Conservation (phyloP, 148 eudicot genomes). For the Cornus suecica region DNA sequence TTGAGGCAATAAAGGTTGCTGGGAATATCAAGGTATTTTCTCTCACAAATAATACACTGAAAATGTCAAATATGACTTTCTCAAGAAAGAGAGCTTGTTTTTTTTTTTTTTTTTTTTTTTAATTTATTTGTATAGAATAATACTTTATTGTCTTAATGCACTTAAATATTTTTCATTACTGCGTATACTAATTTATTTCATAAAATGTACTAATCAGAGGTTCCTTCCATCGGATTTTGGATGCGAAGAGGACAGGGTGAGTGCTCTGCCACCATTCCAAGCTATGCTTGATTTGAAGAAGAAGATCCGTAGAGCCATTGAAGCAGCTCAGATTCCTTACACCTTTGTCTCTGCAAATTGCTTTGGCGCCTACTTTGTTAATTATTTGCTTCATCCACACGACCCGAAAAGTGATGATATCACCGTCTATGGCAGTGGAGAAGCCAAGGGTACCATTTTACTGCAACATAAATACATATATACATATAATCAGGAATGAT, state of each 20-base stretch:
- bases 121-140: too few species aligned
- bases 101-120: too few species aligned
- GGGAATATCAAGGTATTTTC: conserved; percentile 21
- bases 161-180: too few species aligned
- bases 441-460: conserved; percentile 13
- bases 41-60: too few species aligned
- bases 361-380: conserved; percentile 23
- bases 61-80: too few species aligned
- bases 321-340: conserved; percentile 21
- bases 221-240: conserved; percentile 26
- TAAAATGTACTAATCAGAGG: too few species aligned
- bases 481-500: too few species aligned
- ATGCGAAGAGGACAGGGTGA: conserved; percentile 18
- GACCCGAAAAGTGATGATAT: conserved; percentile 8
- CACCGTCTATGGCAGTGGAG: conserved; percentile 22
- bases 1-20: conserved; percentile 23
- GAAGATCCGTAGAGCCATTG: conserved; percentile 21
- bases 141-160: too few species aligned
- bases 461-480: too few species aligned
- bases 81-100: too few species aligned
- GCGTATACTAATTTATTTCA: too few species aligned
- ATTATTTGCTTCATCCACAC: conserved; percentile 20
- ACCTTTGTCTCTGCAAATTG: conserved; percentile 22
- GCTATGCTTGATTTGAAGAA: conserved; percentile 17
- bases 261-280: conserved; percentile 17